Percentiles rank a stretch among this genome's conserved stretches.
Conservation (phyloP, 495 filamentous ascomycete genomes). For the Neurospora tetraspora region DNA sequence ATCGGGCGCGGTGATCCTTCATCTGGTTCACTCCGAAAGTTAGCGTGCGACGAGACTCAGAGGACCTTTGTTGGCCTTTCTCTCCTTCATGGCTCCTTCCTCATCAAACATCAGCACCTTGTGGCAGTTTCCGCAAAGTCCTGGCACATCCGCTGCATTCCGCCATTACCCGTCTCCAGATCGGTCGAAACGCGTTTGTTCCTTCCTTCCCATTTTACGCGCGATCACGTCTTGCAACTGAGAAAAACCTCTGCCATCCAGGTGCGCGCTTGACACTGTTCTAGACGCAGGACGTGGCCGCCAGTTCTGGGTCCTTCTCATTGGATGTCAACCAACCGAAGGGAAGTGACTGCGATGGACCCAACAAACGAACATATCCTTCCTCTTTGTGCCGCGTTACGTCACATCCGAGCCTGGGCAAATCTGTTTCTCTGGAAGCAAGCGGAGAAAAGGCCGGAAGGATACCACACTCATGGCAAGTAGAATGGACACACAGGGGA, state of each 20-base stretch:
- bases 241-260: neutral
- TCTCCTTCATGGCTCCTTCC: neutral
- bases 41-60: neutral
- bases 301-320: neutral
- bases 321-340: neutral
- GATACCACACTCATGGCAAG: neutral
- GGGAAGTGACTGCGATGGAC: neutral
- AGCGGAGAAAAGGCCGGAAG: neutral
- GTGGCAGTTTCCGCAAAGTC: slow-evolving; percentile 5
- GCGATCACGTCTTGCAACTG: neutral
- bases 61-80: neutral
- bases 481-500: neutral
- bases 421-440: neutral
- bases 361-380: neutral
- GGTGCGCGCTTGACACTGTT: neutral
- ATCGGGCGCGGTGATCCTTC: neutral
- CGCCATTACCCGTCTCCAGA: neutral
- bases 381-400: neutral
- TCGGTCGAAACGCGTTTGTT: neutral
- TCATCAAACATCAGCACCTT: neutral
- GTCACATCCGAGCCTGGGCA: neutral
- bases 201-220: neutral
- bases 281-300: neutral
- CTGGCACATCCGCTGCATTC: neutral
- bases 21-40: neutral